Conservation (phyloP, 495 filamentous ascomycete genomes). For the Hypoxylon lienhwacheense region DNA sequence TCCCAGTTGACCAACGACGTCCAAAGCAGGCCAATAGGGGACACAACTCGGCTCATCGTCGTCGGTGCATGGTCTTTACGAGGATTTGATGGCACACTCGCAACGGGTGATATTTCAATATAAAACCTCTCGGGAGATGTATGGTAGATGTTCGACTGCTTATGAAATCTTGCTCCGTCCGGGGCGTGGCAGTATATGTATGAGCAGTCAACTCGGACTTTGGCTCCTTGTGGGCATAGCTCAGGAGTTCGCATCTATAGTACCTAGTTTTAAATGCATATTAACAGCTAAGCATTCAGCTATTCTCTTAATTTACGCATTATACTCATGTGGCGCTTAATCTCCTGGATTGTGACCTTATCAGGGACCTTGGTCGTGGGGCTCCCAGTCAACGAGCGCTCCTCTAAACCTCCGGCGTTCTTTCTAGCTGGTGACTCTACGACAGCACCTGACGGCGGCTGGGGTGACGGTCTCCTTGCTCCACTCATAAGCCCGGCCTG, state of each 20-base stretch:
- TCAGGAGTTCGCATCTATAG: too few species aligned
- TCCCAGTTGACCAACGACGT: neutral
- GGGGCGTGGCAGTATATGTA: too few species aligned
- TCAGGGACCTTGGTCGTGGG: slow-evolving; percentile 5
- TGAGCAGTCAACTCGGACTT: too few species aligned
- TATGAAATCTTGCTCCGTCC: too few species aligned
- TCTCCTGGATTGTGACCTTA: slow-evolving; percentile 6
- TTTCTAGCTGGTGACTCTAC: slow-evolving; percentile 58
- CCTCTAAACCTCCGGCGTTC: slow-evolving; percentile 42
- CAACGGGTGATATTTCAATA: slow-evolving; percentile 5
- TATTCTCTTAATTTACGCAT: neutral
- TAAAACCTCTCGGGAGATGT: slow-evolving; percentile 1
- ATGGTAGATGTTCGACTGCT: too few species aligned
- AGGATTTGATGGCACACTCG: slow-evolving; percentile 11
- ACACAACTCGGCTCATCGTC: neutral
- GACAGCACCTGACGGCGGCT: slow-evolving; percentile 49
- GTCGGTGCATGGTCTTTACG: slow-evolving; percentile 28
- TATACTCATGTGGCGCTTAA: slow-evolving; percentile 4
- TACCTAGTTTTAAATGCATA: too few species aligned
- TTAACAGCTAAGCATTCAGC: too few species aligned
- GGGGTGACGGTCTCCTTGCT: slow-evolving; percentile 56
- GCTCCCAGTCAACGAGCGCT: slow-evolving; percentile 2
- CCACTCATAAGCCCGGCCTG: slow-evolving; percentile 45
- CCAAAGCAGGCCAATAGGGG: slow-evolving; percentile 18
- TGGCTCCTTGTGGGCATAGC: too few species aligned